A percentile compares a stretch with the other conserved stretches of the same genome.
Evolutionary conservation across 1,284 basidiomycete genomes (phyloP).

Genomic region (Pascua sp.): DNA sequence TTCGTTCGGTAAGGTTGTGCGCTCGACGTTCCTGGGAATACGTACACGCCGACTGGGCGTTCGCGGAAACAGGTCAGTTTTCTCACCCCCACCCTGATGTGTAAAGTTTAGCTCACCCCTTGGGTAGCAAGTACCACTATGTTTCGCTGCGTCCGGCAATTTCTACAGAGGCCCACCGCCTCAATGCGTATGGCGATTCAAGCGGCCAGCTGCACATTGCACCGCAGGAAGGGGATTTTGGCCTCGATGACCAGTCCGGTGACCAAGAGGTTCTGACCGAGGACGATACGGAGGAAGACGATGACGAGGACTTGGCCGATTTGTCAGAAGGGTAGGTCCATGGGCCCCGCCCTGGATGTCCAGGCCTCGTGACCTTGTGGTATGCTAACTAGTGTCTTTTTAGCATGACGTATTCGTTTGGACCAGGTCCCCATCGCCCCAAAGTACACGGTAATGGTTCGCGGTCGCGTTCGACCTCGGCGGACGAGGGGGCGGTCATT

Average conservation of each 20-base stretch:
- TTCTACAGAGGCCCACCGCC: conserved; percentile 78
- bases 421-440: conserved; percentile 1
- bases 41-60: conserved; percentile 87
- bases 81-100: neutral
- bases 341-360: neutral
- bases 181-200: conserved; percentile 72
- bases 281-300: conserved; percentile 32
- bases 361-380: neutral
- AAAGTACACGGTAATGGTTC: neutral
- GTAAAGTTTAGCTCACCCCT: neutral
- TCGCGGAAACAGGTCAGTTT: conserved; percentile 64
- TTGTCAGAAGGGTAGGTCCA: conserved; percentile 10
- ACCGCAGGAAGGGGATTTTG: conserved; percentile 18
- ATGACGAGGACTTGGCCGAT: conserved; percentile 34
- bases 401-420: conserved; percentile 6
- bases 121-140: conserved; percentile 40
- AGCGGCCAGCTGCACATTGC: conserved; percentile 28
- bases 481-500: conserved; percentile 10
- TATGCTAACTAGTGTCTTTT: neutral
- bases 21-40: conserved; percentile 86
- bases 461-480: conserved; percentile 12
- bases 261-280: conserved; percentile 20
- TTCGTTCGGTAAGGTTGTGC: conserved; percentile 86
- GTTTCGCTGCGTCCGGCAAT: conserved; percentile 72
- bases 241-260: conserved; percentile 10